phyloP scores from a whole-genome alignment of 2,329 filamentous ascomycete species.

The Dendryphion nanum region DNA sequence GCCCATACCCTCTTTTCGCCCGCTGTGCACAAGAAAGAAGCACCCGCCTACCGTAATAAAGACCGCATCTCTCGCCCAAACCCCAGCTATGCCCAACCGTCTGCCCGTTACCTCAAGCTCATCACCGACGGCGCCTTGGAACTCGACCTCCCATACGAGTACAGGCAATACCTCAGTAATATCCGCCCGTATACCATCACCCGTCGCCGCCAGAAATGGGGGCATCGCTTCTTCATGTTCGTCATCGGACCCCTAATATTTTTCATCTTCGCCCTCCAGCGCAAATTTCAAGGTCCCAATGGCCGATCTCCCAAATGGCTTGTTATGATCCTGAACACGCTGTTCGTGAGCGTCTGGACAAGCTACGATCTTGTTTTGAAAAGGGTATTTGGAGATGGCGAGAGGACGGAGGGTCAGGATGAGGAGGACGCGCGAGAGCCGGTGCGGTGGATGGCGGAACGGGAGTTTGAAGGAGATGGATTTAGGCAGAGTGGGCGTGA shows the following conservation, averaged over 20 bases:
- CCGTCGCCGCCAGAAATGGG: conserved; percentile 63
- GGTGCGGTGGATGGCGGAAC: no score
- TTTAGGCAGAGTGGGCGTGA: no score
- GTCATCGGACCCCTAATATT: conserved; percentile 60
- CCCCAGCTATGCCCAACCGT: conserved; percentile 75
- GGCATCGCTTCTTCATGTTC: conserved; percentile 60
- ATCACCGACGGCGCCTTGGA: conserved; percentile 77
- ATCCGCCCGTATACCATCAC: conserved; percentile 73
- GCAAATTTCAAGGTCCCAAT: conserved; percentile 59
- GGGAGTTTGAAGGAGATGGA: no score
- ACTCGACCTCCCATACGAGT: conserved; percentile 75
- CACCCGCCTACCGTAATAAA: conserved; percentile 13
- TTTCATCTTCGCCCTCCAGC: conserved; percentile 50
- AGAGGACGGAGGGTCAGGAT: conserved; percentile 54
- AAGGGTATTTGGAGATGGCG: conserved; percentile 79
- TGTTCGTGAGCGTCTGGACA: conserved; percentile 61
- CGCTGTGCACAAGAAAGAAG: conserved; percentile 11
- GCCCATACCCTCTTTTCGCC: conserved; percentile 84
- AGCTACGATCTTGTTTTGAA: conserved; percentile 66
- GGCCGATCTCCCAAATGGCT: conserved; percentile 71
- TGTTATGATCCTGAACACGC: conserved; percentile 46
- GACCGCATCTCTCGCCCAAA: conserved; percentile 59
- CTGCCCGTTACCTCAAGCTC: conserved; percentile 77
- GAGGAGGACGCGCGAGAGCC: no score
- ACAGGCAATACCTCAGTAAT: conserved; percentile 68